Base-by-base conservation (phyloP, 768 basidiomycete species). In the Gelatoporia subvermispora region DNA sequence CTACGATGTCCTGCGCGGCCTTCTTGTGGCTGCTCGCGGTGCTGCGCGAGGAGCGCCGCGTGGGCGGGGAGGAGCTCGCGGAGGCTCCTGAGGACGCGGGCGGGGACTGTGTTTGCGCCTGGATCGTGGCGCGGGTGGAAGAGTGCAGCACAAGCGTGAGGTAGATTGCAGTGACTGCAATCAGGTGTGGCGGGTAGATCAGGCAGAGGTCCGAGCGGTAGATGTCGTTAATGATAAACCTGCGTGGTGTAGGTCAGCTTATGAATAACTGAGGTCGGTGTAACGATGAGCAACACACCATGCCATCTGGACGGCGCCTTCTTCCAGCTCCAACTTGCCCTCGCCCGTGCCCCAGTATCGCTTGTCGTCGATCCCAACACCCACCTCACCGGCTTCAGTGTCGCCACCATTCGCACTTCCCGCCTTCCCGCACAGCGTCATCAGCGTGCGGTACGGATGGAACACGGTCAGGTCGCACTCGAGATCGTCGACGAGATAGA, bases 221-320 rank as follows among this genome's bases (percentile, higher is more conserved):
- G 0, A 89, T 93, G 65, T 98, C 95, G 68, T 98, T 99, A 61
- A 99, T 81, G 62, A 97, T 82, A 63, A 93, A 93, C 90, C 93
- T 96, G 53, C 23, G 23, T 17, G 2, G 21, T 2, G 25, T 3
- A 36, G 20, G 8, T 11, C 4, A 52, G 8, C 2, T 38, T 46
- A 22, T 52, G 18, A 35, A 23, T 22, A 18, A 24, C 18, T 35
- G 28, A 18, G n/a, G 22, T 2, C 17, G 23, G 31, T 8, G 18
- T 5, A 34, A 10, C 16, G 4, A 35, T 22, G 8, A 3, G 28
- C 20, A 2, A 65, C 82, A 20, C 62, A 92, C 95, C 93, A 95
- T n/a, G 93, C 90, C 43, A 86, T 85, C 62, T 97, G 93, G 20
- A 97, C 65, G 0, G 88, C 86, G 3, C 77, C 76, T 45, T 84